Evolutionary conservation across 116 monocot genomes (phyloP).

Genomic region (Iris pallida): DNA sequence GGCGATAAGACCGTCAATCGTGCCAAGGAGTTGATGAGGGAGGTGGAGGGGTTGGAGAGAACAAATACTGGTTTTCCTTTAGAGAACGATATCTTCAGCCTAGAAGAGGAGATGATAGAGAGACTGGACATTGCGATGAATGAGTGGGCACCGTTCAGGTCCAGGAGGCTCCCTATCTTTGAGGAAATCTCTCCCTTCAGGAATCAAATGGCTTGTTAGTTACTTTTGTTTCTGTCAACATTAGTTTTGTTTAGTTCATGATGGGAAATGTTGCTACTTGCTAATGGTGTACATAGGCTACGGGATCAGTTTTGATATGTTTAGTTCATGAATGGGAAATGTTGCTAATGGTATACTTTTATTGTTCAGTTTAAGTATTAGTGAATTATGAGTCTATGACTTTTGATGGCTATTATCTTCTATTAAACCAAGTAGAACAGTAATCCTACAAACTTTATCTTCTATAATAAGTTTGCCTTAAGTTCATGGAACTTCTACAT

Average conservation of each 20-base stretch:
- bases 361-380: too few species aligned
- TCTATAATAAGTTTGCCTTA: too few species aligned
- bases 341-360: too few species aligned
- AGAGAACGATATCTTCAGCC: not conserved
- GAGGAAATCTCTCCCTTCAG: slow-evolving; percentile 44
- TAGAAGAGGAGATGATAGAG: slow-evolving; percentile 30
- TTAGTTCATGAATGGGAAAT: too few species aligned
- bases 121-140: slow-evolving; percentile 23
- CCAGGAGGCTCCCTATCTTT: slow-evolving; percentile 51
- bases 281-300: too few species aligned
- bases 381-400: too few species aligned
- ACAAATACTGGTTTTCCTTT: not conserved
- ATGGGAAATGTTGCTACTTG: too few species aligned
- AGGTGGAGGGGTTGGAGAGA: slow-evolving; percentile 18
- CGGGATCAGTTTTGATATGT: too few species aligned
- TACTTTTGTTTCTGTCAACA: not conserved
- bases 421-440: too few species aligned
- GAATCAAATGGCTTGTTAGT: slow-evolving; percentile 40
- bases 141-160: slow-evolving; percentile 29
- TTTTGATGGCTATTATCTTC: too few species aligned
- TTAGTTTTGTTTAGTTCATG: not conserved
- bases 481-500: too few species aligned
- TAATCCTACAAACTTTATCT: too few species aligned
- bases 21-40: slow-evolving; percentile 32
- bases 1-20: slow-evolving; percentile 20